Evolutionary conservation across 2,329 filamentous ascomycete species (phyloP).

Genomic region (Didymella pinodella): DNA sequence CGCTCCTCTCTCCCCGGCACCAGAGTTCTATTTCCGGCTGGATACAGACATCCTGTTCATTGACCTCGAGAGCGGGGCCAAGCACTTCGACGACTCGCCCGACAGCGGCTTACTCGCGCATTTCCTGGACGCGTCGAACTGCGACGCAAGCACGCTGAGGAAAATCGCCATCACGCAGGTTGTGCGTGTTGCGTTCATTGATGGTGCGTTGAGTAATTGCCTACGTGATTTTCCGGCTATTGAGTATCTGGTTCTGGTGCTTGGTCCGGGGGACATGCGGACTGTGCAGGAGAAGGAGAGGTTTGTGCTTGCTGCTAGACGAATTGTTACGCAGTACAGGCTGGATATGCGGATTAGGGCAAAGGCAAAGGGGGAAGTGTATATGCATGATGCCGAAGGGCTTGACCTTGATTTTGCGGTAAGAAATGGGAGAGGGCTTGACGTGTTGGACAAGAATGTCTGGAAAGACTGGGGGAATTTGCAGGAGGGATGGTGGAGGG

Average conservation of each 20-base stretch:
- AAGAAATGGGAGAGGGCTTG: not conserved
- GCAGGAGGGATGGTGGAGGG: conserved; percentile 12
- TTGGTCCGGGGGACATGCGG: conserved; percentile 18
- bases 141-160: conserved; percentile 19
- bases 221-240: conserved; percentile 31
- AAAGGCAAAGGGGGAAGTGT: conserved; percentile 14
- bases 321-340: conserved; percentile 32
- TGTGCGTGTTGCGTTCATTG: conserved; percentile 22
- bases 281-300: conserved; percentile 18
- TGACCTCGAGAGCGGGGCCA: conserved; percentile 20
- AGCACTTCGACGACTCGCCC: conserved; percentile 33
- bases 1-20: too few species aligned
- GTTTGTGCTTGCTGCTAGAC: conserved; percentile 28
- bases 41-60: conserved; percentile 32
- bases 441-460: conserved; percentile 2
- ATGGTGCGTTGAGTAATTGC: conserved; percentile 32
- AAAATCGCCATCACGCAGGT: conserved; percentile 29
- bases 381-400: conserved; percentile 9
- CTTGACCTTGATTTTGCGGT: conserved; percentile 16
- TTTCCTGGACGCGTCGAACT: conserved; percentile 22
- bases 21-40: conserved; percentile 32
- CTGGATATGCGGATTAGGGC: conserved; percentile 19
- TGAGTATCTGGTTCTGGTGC: conserved; percentile 29
- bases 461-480: conserved; percentile 10
- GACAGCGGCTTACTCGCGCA: conserved; percentile 32